Percentiles rank a stretch among this genome's conserved stretches.
These are phyloP conservation scores for Paecilomyces niveus DNA, from an alignment of 2,329 filamentous ascomycete genomes.

Conservation along the genomic window DNA sequence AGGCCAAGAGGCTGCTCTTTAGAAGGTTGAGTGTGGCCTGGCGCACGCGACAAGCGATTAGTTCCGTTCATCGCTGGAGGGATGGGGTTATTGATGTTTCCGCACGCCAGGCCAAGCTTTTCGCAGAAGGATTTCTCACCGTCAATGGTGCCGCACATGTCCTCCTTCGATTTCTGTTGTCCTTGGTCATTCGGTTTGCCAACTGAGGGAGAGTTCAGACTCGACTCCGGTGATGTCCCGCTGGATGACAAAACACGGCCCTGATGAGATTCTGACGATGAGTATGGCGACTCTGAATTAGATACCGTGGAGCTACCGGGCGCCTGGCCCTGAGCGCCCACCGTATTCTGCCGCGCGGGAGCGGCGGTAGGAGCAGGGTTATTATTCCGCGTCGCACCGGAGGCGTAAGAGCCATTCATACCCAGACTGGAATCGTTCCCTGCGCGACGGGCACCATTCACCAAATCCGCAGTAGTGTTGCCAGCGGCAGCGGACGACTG, in stretches of 20 bases:
- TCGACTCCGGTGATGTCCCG: constrained; percentile 44
- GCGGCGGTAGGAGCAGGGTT: constrained; percentile 12
- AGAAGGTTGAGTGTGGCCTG: constrained; percentile 11
- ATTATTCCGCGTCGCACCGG: constrained; percentile 6
- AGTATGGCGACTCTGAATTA: constrained; percentile 40
- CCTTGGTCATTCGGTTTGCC: constrained; percentile 26
- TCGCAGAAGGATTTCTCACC: constrained; percentile 41
- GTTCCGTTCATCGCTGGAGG: constrained; percentile 30
- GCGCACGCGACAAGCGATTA: constrained; percentile 22
- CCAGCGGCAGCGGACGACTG: constrained; percentile 1
- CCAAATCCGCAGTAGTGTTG: not conserved
- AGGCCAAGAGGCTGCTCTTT: constrained; percentile 20
- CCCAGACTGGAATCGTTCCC: not conserved
- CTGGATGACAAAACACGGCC: constrained; percentile 38
- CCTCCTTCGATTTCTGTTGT: constrained; percentile 13
- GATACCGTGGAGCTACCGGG: constrained; percentile 27
- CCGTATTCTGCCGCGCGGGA: constrained; percentile 14
- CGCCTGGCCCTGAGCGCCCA: constrained; percentile 12
- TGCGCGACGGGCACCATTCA: not conserved
- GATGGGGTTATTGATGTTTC: constrained; percentile 38
- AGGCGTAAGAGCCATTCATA: not conserved
- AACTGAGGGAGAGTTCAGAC: constrained; percentile 33
- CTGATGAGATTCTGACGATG: constrained; percentile 42
- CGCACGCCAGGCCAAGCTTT: constrained; percentile 38
- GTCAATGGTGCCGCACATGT: constrained; percentile 24